Conservation (phyloP, 2,329 filamentous ascomycete species). For the Aspergillus sp. region DNA sequence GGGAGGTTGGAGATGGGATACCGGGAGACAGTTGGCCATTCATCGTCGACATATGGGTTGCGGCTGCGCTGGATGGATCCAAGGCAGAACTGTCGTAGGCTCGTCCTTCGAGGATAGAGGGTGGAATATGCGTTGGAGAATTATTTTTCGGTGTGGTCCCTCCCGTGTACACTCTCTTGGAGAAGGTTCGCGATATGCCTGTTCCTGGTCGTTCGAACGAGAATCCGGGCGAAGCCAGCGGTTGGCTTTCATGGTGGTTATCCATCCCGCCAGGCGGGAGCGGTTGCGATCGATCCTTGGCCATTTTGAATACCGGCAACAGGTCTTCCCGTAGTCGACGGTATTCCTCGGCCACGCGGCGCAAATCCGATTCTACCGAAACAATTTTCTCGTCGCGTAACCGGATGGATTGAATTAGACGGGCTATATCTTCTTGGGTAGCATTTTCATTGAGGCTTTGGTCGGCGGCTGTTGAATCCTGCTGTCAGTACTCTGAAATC, state of each 20-base stretch:
- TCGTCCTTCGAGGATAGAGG: conserved; percentile 60
- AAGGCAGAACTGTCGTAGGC: conserved; percentile 47
- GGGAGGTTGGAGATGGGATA: conserved; percentile 42
- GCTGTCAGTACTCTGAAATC: neutral
- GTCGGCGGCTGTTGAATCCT: conserved; percentile 63
- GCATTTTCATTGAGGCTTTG: conserved; percentile 80
- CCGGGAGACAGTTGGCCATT: conserved; percentile 54
- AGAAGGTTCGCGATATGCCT: conserved; percentile 64
- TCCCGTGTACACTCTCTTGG: conserved; percentile 63
- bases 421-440: conserved; percentile 86
- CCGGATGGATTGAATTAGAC: conserved; percentile 81
- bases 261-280: conserved; percentile 50
- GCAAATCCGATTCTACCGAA: conserved; percentile 73
- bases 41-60: conserved; percentile 63
- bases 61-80: conserved; percentile 62
- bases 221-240: conserved; percentile 31
- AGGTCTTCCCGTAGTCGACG: conserved; percentile 83
- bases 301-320: conserved; percentile 79
- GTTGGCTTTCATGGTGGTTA: conserved; percentile 27
- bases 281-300: conserved; percentile 86
- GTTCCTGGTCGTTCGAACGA: conserved; percentile 39
- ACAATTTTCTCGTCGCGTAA: conserved; percentile 86
- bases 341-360: conserved; percentile 80
- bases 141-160: conserved; percentile 66
- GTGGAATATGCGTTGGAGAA: conserved; percentile 65